Evolutionary conservation across 441 rosid genomes (phyloP).

Genomic region (Sinapis alba): DNA sequence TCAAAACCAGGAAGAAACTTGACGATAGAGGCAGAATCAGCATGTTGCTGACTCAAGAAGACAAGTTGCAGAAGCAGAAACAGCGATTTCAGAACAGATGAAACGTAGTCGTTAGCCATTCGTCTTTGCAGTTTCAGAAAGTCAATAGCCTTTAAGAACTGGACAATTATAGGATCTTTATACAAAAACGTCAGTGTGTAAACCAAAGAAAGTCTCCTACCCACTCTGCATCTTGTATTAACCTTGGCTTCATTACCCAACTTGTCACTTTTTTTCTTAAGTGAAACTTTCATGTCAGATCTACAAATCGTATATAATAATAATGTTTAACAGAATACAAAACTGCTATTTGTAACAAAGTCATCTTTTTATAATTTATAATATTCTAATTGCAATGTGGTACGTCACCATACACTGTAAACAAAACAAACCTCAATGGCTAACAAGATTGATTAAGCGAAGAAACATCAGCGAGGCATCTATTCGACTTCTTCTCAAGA

Average conservation of each 20-base stretch:
- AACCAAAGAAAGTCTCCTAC: neutral
- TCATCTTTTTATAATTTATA: neutral
- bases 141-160: neutral
- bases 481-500: slow-evolving; percentile 60
- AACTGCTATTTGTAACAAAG: neutral
- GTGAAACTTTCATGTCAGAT: neutral
- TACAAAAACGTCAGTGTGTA: neutral
- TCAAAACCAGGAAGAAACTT: slow-evolving; percentile 64
- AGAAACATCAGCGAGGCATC: slow-evolving; percentile 28
- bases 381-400: neutral
- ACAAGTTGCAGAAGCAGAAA: slow-evolving; percentile 16
- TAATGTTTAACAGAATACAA: neutral
- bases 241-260: neutral
- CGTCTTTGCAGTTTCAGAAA: neutral
- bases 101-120: neutral
- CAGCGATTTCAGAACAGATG: slow-evolving; percentile 13
- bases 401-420: neutral
- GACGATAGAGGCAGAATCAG: slow-evolving; percentile 23
- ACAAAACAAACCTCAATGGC: slow-evolving; percentile 14
- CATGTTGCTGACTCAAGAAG: neutral
- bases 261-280: neutral
- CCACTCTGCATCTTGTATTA: neutral
- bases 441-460: slow-evolving; percentile 38
- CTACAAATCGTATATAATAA: neutral
- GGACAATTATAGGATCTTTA: neutral